Evolutionary conservation across 2,329 filamentous ascomycete species (phyloP).

Genomic region (Coniochaeta ligniaria): DNA sequence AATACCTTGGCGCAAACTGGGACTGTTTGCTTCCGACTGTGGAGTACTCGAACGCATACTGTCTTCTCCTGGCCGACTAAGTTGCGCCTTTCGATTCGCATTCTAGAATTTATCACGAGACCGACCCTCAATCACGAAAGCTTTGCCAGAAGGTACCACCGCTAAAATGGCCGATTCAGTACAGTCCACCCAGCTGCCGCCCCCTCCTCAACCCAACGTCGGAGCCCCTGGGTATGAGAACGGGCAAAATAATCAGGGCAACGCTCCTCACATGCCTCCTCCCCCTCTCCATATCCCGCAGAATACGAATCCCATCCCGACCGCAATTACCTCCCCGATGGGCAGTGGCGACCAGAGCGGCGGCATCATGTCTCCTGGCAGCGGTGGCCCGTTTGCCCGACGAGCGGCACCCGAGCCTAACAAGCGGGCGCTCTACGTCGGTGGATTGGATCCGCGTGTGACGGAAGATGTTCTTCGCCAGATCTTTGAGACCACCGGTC

Average conservation of each 20-base stretch:
- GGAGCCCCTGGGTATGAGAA: conserved; percentile 73
- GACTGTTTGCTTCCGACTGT: background rate
- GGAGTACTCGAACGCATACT: background rate
- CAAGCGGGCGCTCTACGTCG: conserved; percentile 94
- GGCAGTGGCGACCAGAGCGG: conserved; percentile 52
- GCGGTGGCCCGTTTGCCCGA: conserved; percentile 72
- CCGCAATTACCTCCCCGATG: conserved; percentile 83
- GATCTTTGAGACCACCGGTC: conserved; percentile 90
- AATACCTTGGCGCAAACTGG: background rate
- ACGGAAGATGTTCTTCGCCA: conserved; percentile 95
- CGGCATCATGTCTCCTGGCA: conserved; percentile 77
- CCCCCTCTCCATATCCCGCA: conserved; percentile 90
- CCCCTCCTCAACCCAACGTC: conserved; percentile 60
- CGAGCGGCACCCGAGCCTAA: conserved; percentile 96
- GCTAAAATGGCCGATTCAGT: background rate
- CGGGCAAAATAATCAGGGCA: conserved; percentile 63
- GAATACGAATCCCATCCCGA: conserved; percentile 93
- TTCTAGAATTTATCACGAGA: background rate
- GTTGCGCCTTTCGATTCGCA: background rate
- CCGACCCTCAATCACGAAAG: background rate
- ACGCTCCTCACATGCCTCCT: conserved; percentile 75
- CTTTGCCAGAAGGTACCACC: background rate
- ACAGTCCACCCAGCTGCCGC: conserved; percentile 42
- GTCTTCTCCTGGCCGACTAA: background rate
- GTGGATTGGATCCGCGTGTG: conserved; percentile 87